A percentile compares a stretch with the other conserved stretches of the same genome.
Conservation (phyloP, 1,139 yeast species). For the Kodamaea alishanica region DNA sequence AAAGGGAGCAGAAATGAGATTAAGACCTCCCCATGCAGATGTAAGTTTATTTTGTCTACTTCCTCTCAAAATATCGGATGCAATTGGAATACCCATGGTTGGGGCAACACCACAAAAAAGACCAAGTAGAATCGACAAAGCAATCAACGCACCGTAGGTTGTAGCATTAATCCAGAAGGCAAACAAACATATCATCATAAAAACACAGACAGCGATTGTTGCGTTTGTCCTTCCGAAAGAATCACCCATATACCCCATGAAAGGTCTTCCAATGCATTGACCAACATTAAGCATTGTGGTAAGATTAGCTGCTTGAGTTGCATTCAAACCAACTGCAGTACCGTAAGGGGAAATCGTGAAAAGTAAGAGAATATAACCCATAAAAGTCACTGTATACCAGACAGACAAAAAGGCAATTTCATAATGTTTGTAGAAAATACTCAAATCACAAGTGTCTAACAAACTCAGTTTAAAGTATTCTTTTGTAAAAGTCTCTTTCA, state of each 20-base stretch:
- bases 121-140: slow-evolving; percentile 54
- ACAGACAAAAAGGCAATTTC: slow-evolving; percentile 43
- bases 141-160: slow-evolving; percentile 48
- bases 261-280: slow-evolving; percentile 64
- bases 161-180: slow-evolving; percentile 56
- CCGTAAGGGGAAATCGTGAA: slow-evolving; percentile 64
- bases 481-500: slow-evolving; percentile 19
- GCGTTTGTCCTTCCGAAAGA: slow-evolving; percentile 52
- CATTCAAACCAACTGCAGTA: slow-evolving; percentile 52
- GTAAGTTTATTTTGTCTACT: slow-evolving; percentile 41
- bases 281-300: slow-evolving; percentile 64
- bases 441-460: slow-evolving; percentile 26
- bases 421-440: slow-evolving; percentile 26
- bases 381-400: slow-evolving; percentile 55
- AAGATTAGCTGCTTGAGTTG: slow-evolving; percentile 53
- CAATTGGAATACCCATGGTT: slow-evolving; percentile 57
- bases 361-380: slow-evolving; percentile 58
- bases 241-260: slow-evolving; percentile 58
- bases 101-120: slow-evolving; percentile 60
- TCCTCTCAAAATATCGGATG: slow-evolving; percentile 48
- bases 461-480: slow-evolving; percentile 19
- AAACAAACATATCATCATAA: slow-evolving; percentile 19
- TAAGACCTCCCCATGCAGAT: slow-evolving; percentile 59
- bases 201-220: slow-evolving; percentile 1
- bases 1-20: slow-evolving; percentile 43